These are phyloP conservation scores for Chalciporus piperatus DNA, from an alignment of 768 basidiomycete species.

Conservation along the genomic window DNA sequence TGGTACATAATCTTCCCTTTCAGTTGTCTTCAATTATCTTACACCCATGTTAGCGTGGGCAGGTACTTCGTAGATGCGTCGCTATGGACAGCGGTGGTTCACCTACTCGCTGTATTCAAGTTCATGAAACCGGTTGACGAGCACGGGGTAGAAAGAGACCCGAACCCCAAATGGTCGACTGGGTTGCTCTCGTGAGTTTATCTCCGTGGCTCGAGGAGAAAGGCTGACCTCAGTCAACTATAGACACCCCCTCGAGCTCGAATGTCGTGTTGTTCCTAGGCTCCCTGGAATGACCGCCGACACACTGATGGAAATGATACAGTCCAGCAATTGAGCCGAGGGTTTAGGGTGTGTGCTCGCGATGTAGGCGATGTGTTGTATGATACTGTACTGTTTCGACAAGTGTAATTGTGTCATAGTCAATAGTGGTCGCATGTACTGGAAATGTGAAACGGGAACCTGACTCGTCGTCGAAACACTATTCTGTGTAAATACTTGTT, in stretches of 20 bases:
- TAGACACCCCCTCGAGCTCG: constrained; percentile 29
- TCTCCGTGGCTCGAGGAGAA: background rate
- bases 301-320: constrained; percentile 15
- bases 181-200: constrained; percentile 28
- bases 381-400: background rate
- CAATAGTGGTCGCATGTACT: too few species aligned
- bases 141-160: constrained; percentile 25
- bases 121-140: constrained; percentile 29
- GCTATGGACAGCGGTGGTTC: constrained; percentile 30
- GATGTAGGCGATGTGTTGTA: background rate
- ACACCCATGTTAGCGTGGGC: constrained; percentile 20
- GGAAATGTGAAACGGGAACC: too few species aligned
- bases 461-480: too few species aligned
- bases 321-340: constrained; percentile 11
- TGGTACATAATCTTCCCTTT: constrained; percentile 12
- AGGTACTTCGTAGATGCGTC: constrained; percentile 31
- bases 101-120: constrained; percentile 28
- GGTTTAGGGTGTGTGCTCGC: too few species aligned
- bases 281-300: constrained; percentile 14
- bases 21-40: background rate
- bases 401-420: background rate
- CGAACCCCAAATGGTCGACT: constrained; percentile 25
- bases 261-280: constrained; percentile 26
- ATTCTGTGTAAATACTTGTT: too few species aligned
- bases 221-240: background rate